These are phyloP conservation scores for Arthrinium puccinioides DNA, from an alignment of 2,329 filamentous ascomycete genomes.

Conservation along the genomic window DNA sequence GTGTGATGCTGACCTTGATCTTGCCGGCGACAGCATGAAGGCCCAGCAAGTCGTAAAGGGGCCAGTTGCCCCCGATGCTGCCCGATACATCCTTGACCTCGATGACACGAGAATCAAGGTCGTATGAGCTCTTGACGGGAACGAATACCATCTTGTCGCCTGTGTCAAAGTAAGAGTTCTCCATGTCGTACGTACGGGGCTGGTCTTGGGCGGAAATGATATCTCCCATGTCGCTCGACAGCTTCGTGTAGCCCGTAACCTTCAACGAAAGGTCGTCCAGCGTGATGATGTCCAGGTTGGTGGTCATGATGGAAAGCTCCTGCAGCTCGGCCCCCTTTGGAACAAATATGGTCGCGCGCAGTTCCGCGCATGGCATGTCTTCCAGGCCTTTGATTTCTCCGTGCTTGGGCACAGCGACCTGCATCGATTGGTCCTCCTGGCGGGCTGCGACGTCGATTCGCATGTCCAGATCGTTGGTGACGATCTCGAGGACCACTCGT, in stretches of 20 bases:
- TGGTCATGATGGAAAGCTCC: conserved; percentile 25
- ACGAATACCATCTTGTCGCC: conserved; percentile 11
- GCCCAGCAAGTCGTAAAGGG: conserved; percentile 40
- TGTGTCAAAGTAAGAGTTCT: background rate
- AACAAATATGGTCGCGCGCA: conserved; percentile 39
- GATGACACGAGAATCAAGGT: conserved; percentile 34
- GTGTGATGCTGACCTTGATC: conserved; percentile 31
- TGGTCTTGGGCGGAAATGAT: conserved; percentile 27
- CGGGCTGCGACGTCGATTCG: conserved; percentile 25
- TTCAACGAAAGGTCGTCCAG: conserved; percentile 27
- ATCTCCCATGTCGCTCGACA: conserved; percentile 31
- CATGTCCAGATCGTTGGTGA: conserved; percentile 37
- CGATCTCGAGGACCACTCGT: conserved; percentile 34
- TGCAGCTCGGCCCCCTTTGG: conserved; percentile 32
- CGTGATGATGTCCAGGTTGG: conserved; percentile 29
- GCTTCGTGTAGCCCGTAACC: conserved; percentile 23
- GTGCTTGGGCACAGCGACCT: conserved; percentile 29
- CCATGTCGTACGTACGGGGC: conserved; percentile 12
- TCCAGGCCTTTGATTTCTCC: conserved; percentile 19
- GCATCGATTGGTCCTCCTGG: conserved; percentile 27
- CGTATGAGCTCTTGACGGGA: conserved; percentile 26
- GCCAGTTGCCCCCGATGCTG: conserved; percentile 39
- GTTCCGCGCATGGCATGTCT: conserved; percentile 36
- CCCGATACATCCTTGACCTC: conserved; percentile 35
- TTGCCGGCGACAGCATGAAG: conserved; percentile 37